Conservation (phyloP, 768 basidiomycete genomes). For the Russula earlei region DNA sequence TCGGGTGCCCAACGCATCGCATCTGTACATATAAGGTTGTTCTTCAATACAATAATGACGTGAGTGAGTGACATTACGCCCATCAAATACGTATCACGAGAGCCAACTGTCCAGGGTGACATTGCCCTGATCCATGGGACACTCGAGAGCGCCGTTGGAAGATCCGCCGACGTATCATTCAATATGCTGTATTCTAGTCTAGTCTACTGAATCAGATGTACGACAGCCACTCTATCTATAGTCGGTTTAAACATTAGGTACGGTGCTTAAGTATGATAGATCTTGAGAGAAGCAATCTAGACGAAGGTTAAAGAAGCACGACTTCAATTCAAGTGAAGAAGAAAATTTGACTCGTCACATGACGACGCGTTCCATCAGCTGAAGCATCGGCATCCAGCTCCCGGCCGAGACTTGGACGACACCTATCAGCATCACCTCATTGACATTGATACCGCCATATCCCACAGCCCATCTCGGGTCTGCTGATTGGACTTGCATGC, state of each 20-base stretch:
- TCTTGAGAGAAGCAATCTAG: background rate
- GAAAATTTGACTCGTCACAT: background rate
- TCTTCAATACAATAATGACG: background rate
- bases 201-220: background rate
- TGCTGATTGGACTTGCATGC: background rate
- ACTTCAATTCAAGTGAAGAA: background rate
- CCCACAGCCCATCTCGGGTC: background rate
- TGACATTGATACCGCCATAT: background rate
- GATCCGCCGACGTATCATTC: background rate
- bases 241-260: background rate
- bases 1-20: background rate
- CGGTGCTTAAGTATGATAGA: background rate
- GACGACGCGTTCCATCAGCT: constrained; percentile 1
- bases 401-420: constrained; percentile 15
- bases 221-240: background rate
- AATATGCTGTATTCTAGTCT: background rate
- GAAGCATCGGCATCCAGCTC: constrained; percentile 18
- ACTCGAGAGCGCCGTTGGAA: background rate
- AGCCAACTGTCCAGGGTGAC: too few relatives aligned
- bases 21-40: background rate
- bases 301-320: background rate
- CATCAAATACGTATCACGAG: too few relatives aligned
- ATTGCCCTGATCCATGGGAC: too few relatives aligned
- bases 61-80: too few relatives aligned
- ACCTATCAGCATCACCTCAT: constrained; percentile 14